Conservation (phyloP, 805 yeast species). For the Nakazawaea anatomiae region DNA sequence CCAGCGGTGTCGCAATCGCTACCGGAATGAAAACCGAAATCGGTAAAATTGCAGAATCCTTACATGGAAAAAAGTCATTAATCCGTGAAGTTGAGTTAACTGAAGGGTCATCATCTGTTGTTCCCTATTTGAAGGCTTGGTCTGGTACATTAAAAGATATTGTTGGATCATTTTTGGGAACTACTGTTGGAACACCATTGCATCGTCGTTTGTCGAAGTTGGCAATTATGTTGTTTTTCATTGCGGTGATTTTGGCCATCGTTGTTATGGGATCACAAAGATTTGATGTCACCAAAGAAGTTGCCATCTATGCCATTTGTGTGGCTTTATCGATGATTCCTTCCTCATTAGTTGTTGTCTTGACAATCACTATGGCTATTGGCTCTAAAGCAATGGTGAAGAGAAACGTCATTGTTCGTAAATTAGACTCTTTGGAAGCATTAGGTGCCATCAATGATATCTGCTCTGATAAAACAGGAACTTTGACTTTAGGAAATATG, state of each 20-base stretch:
- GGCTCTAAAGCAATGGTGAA: constrained; percentile 71
- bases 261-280: constrained; percentile 83
- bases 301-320: constrained; percentile 85
- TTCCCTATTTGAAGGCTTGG: constrained; percentile 42
- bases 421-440: constrained; percentile 72
- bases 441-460: constrained; percentile 75
- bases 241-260: constrained; percentile 83
- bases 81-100: constrained; percentile 35
- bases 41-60: constrained; percentile 63
- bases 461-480: constrained; percentile 81
- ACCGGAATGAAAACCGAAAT: constrained; percentile 74
- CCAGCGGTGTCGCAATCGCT: constrained; percentile 56
- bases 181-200: constrained; percentile 75
- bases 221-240: constrained; percentile 62
- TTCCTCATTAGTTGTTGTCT: constrained; percentile 70
- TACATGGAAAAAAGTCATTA: constrained; percentile 35
- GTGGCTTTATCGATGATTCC: constrained; percentile 81
- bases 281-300: constrained; percentile 68
- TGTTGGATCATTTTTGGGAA: constrained; percentile 67
- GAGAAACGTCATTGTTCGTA: constrained; percentile 68
- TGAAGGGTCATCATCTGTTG: constrained; percentile 33
- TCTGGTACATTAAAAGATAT: constrained; percentile 45
- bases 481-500: constrained; percentile 78
- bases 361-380: constrained; percentile 83
- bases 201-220: constrained; percentile 70